These are phyloP conservation scores for Rubia peregrina DNA, from an alignment of 305 asterid species.

Conservation along the genomic window DNA sequence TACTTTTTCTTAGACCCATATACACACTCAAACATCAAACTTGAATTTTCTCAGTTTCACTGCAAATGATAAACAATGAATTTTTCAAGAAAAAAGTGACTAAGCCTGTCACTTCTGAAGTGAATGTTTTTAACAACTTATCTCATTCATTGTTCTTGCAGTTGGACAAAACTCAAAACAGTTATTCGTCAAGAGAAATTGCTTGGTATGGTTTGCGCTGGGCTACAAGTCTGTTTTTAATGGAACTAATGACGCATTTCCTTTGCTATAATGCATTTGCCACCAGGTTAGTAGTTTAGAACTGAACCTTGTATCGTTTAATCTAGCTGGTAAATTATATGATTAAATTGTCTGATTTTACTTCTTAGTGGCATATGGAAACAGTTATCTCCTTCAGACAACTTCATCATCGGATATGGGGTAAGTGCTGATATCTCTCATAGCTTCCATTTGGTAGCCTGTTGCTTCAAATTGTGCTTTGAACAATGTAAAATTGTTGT, in stretches of 20 bases:
- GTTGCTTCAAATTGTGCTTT: not conserved
- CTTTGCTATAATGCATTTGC: constrained; percentile 92
- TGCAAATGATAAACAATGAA: not conserved
- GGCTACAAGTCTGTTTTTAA: constrained; percentile 58
- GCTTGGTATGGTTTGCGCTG: constrained; percentile 82
- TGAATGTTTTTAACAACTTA: constrained; percentile 7
- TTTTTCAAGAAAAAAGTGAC: not conserved
- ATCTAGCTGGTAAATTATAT: constrained; percentile 14
- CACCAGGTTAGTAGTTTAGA: constrained; percentile 46
- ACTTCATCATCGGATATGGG: constrained; percentile 92
- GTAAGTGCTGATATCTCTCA: constrained; percentile 40
- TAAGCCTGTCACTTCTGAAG: not conserved
- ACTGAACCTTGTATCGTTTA: constrained; percentile 11
- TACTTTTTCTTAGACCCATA: not conserved
- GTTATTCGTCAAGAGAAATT: constrained; percentile 51
- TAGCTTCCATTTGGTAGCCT: not conserved
- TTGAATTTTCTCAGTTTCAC: not conserved
- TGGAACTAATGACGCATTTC: constrained; percentile 89
- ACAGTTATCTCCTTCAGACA: constrained; percentile 74
- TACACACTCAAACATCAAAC: not conserved
- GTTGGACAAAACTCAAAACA: constrained; percentile 77
- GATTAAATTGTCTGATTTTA: constrained; percentile 10
- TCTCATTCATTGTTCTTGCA: constrained; percentile 33
- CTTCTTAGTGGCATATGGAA: constrained; percentile 78
- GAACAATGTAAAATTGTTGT: not conserved